A percentile compares a stretch with the other conserved stretches of the same genome.
These are phyloP conservation scores for Linnemannia exigua DNA, from an alignment of 192 early-diverging fungal species.

Conservation along the genomic window DNA sequence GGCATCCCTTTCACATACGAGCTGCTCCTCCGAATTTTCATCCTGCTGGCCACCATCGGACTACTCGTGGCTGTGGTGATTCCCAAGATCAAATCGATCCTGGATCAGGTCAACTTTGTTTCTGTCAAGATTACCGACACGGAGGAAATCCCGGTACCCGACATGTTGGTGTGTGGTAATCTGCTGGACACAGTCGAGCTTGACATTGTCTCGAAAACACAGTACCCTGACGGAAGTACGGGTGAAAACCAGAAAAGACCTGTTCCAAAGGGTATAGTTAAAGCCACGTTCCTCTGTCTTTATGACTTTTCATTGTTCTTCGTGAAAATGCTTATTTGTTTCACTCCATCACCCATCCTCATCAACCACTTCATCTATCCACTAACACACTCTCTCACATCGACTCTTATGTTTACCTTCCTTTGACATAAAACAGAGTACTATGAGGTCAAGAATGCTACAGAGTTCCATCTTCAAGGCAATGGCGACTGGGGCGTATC, in stretches of 20 bases:
- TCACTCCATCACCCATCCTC: background rate
- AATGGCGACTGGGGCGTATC: slow-evolving; percentile 14
- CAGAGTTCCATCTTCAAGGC: slow-evolving; percentile 17
- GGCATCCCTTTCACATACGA: slow-evolving; percentile 46
- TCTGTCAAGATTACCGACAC: slow-evolving; percentile 28
- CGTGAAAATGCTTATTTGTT: background rate
- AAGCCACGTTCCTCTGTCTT: background rate
- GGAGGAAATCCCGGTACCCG: slow-evolving; percentile 19
- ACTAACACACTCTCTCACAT: background rate
- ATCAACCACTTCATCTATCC: background rate
- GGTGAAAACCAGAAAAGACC: background rate
- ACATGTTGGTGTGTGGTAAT: slow-evolving; percentile 17
- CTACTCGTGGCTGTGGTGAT: slow-evolving; percentile 6
- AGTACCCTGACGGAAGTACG: slow-evolving; percentile 8
- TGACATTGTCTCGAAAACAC: slow-evolving; percentile 14
- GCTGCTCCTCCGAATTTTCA: slow-evolving; percentile 23
- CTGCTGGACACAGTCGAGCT: slow-evolving; percentile 16
- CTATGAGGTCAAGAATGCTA: slow-evolving; percentile 8
- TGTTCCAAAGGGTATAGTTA: background rate
- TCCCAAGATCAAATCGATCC: slow-evolving; percentile 35
- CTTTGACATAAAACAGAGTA: background rate
- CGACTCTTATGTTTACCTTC: background rate
- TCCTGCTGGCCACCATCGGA: slow-evolving; percentile 18
- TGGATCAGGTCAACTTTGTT: slow-evolving; percentile 35
- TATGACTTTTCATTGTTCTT: background rate